These are phyloP conservation scores for Hypocrella siamensis DNA, from an alignment of 2,329 filamentous ascomycete species.

Conservation along the genomic window DNA sequence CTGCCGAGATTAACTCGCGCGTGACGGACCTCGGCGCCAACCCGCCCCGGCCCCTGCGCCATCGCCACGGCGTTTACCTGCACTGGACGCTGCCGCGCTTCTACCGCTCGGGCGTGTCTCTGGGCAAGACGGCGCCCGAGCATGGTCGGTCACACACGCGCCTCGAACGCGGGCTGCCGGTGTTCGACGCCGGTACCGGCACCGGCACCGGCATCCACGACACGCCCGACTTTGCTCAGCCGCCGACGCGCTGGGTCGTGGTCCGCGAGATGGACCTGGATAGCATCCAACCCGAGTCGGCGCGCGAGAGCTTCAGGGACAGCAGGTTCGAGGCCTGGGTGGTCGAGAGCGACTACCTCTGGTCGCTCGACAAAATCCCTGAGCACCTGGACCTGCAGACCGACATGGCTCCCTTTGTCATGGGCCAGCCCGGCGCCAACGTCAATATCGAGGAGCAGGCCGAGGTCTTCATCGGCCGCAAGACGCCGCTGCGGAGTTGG, in stretches of 20 bases:
- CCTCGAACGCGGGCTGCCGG: constrained; percentile 1
- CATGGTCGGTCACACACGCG: constrained; percentile 1
- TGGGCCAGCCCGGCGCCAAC: constrained; percentile 3
- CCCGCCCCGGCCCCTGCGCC: constrained; percentile 4
- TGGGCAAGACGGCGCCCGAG: background rate
- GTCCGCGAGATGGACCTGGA: constrained; percentile 13
- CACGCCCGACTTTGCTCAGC: constrained; percentile 6
- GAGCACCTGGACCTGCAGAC: constrained; percentile 18
- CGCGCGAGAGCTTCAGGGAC: background rate
- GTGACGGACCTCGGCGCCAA: constrained; percentile 17
- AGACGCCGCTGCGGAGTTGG: constrained; percentile 7
- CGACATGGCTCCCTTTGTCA: constrained; percentile 23
- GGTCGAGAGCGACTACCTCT: constrained; percentile 20
- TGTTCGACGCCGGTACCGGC: background rate
- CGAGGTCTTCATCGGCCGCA: constrained; percentile 24
- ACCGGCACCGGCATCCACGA: background rate
- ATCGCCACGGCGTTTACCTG: constrained; percentile 23
- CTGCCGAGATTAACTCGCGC: constrained; percentile 16
- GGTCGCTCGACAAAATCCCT: constrained; percentile 15
- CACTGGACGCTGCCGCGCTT: constrained; percentile 23
- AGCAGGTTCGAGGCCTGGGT: constrained; percentile 15
- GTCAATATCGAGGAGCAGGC: constrained; percentile 18
- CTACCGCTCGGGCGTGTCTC: constrained; percentile 16
- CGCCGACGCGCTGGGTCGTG: constrained; percentile 22
- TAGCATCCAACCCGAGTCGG: constrained; percentile 4